A percentile compares a stretch with the other conserved stretches of the same genome.
Evolutionary conservation across 2,329 filamentous ascomycete genomes (phyloP).

Genomic region (Alternaria hordeiaustralica): DNA sequence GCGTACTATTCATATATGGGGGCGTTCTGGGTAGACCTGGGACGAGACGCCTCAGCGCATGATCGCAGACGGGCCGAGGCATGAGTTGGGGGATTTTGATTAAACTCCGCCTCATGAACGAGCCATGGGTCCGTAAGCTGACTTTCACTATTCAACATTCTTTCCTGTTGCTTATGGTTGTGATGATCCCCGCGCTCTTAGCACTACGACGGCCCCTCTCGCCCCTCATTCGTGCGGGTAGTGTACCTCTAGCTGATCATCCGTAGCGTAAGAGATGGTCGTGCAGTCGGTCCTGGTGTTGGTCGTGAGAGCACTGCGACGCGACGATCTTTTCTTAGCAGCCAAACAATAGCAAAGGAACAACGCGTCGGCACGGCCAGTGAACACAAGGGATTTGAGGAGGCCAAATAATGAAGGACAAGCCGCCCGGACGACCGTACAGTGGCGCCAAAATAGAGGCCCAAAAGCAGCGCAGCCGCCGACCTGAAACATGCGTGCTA

Average conservation of each 20-base stretch:
- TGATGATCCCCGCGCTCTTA: constrained; percentile 1
- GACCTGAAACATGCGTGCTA: constrained; percentile 23
- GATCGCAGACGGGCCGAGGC: constrained; percentile 5
- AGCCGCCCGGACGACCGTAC: constrained; percentile 1
- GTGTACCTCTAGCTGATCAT: neutral
- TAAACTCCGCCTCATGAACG: neutral
- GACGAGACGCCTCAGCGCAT: constrained; percentile 1
- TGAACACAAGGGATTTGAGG: neutral
- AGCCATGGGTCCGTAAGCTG: constrained; percentile 1
- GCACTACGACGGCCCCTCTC: neutral
- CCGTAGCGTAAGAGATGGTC: neutral
- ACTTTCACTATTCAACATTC: neutral
- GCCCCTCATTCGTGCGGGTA: neutral
- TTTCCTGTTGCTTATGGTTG: constrained; percentile 5
- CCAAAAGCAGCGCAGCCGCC: constrained; percentile 11
- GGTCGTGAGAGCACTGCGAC: neutral
- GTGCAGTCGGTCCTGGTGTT: neutral
- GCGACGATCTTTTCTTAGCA: constrained; percentile 4
- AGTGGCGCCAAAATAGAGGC: constrained; percentile 8
- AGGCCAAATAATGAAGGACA: constrained; percentile 3
- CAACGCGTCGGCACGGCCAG: neutral
- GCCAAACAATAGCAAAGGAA: neutral
- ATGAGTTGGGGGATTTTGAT: neutral
- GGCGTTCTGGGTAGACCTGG: constrained; percentile 24
- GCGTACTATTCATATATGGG: constrained; percentile 7